Percentiles rank a stretch among this genome's conserved stretches.
These are phyloP conservation scores for Diplodia intermedia DNA, from an alignment of 2,329 filamentous ascomycete genomes.

Conservation along the genomic window DNA sequence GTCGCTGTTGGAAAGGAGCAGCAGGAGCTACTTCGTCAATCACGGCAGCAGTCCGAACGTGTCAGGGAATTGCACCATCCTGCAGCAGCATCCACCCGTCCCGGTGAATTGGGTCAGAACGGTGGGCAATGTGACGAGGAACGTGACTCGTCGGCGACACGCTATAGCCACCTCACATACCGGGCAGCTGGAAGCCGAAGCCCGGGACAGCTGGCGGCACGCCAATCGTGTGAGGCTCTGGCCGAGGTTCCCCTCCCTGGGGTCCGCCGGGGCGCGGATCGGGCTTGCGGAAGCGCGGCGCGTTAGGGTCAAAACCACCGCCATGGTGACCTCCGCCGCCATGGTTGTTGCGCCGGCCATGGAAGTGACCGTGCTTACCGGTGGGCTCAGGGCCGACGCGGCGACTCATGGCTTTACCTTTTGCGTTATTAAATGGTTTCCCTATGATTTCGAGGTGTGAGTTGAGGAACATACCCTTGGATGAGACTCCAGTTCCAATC, in stretches of 20 bases:
- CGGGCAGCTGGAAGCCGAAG: constrained; percentile 59
- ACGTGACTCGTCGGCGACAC: constrained; percentile 1
- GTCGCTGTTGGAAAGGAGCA: neutral
- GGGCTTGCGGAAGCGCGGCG: constrained; percentile 42
- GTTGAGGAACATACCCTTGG: constrained; percentile 61
- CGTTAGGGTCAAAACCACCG: constrained; percentile 37
- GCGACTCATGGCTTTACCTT: constrained; percentile 23
- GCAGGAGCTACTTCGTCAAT: neutral
- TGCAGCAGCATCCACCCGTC: neutral
- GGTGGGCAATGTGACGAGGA: neutral
- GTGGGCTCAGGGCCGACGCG: constrained; percentile 33
- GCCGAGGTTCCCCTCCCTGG: constrained; percentile 41
- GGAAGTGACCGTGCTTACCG: constrained; percentile 28
- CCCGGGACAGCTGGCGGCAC: constrained; percentile 62
- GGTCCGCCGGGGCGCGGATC: constrained; percentile 34
- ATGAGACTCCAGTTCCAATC: constrained; percentile 95
- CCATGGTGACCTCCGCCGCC: constrained; percentile 9
- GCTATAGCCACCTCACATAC: constrained; percentile 32
- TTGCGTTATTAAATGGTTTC: constrained; percentile 34
- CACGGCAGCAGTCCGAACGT: neutral
- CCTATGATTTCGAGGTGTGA: constrained; percentile 38
- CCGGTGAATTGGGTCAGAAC: neutral
- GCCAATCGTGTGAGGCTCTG: constrained; percentile 53
- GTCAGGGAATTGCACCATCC: neutral
- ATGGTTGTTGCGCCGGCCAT: constrained; percentile 15